Evolutionary conservation across 352 stramenopile species (phyloP).

Genomic region (Blastocystis sp.): DNA sequence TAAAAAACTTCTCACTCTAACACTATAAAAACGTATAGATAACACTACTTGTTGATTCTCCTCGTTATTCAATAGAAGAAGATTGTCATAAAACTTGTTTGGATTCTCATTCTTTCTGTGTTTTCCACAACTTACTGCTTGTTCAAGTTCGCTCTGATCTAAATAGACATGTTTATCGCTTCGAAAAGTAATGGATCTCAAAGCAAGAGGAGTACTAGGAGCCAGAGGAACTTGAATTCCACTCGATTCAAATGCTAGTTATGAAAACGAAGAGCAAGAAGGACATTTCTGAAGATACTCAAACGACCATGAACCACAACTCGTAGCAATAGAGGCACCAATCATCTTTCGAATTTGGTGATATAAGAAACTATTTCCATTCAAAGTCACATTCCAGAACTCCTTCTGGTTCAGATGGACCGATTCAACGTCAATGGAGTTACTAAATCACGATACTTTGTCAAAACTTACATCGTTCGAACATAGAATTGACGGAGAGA

Average conservation of each 20-base stretch:
- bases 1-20: not conserved
- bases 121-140: not conserved
- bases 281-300: not conserved
- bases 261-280: not conserved
- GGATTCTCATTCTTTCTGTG: constrained; percentile 2
- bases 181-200: not conserved
- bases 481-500: constrained; percentile 43
- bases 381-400: not conserved
- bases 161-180: constrained; percentile 28
- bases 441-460: not conserved
- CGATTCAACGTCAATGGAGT: not conserved
- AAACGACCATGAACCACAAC: not conserved
- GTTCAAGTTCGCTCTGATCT: not conserved
- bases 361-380: constrained; percentile 46
- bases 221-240: constrained; percentile 1
- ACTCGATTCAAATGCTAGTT: not conserved
- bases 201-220: not conserved
- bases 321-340: not conserved
- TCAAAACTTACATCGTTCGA: not conserved
- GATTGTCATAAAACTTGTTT: not conserved
- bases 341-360: constrained; percentile 52
- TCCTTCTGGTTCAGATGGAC: not conserved
- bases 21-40: not conserved
- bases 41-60: not conserved
- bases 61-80: constrained; percentile 13